Evolutionary conservation across 176 grass and related monocot genomes (phyloP), one percentile per base, ranked within the genome.

Genomic region (Alopecurus myosuroides): DNA sequence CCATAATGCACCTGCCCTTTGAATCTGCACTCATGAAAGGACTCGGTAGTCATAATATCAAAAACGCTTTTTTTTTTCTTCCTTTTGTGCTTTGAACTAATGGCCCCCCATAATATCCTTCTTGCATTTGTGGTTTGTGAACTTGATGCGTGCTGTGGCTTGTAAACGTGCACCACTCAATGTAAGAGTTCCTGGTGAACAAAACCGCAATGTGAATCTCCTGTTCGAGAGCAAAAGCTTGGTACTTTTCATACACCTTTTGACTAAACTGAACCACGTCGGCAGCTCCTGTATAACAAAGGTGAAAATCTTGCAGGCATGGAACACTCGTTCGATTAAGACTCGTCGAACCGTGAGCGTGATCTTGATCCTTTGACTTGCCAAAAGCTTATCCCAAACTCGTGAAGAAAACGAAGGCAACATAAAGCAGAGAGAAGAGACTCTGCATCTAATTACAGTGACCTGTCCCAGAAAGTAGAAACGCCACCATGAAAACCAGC

Each of bases 341-440:
- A 70, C 79, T 44, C 0, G 26, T 9, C 4, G 42, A 37, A 65
- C 77, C 65, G 8, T 85, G 28, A 86, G 42, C 33, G 58, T 72
- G 79, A 74, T 82, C 79, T 26, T 29, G 29, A 28, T 14, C 44
- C 22, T 79, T 83, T 83, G 88, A 90, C 84, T 83, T 58, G 6
- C 44, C 1, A 67, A 51, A 70, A 56, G 35, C 18, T 86, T 78
- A 56, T 48, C 79, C 57, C 46, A 67, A 87, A 40, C 74, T 29
- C 39, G 46, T 75, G 74, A 79, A 49, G 66, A 57, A 79, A 81
- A 79, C 39, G 35, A 23, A 48, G 36, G 35, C 11, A 65, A n/a
- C 63, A 37, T 34, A 34, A 73, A 81, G 36, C n/a, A n/a, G 9
- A 11, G 28, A 79, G 28, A 48, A 73, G 36, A 30, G 35, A 61